phyloP scores from a whole-genome alignment of 2,329 filamentous ascomycete species.

The Pseudogymnoascus sp. region DNA sequence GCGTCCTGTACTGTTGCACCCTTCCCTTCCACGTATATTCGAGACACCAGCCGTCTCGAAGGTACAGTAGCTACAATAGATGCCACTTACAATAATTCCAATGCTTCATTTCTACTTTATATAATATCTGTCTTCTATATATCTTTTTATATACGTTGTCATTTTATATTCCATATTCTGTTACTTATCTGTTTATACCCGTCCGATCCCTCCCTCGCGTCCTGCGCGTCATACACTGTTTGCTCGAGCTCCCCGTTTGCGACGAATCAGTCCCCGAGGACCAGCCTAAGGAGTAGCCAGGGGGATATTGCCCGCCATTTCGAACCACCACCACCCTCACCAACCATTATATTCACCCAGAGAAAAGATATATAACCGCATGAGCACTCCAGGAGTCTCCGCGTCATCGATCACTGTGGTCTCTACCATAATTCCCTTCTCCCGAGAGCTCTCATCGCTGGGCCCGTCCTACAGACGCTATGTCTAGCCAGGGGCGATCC shows the following conservation, averaged over 20 bases:
- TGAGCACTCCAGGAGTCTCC: not conserved
- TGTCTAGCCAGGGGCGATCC: slow-evolving; percentile 24
- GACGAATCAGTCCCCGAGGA: not conserved
- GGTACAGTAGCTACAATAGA: not conserved
- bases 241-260: not conserved
- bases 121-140: not conserved
- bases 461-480: not conserved
- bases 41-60: not conserved
- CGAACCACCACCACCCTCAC: not conserved
- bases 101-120: not conserved
- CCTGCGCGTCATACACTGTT: not conserved
- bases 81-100: not conserved
- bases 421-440: not conserved
- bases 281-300: not conserved
- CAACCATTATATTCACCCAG: not conserved
- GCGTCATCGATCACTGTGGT: slow-evolving; percentile 6
- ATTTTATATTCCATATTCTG: not conserved
- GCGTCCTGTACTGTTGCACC: not conserved
- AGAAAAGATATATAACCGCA: not conserved
- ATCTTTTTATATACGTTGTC: not conserved
- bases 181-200: not conserved
- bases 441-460: not conserved
- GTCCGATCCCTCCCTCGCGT: not conserved
- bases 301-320: not conserved
- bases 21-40: not conserved